Conservation (phyloP, 2,329 filamentous ascomycete species). For the Colletotrichum zoysiae region DNA sequence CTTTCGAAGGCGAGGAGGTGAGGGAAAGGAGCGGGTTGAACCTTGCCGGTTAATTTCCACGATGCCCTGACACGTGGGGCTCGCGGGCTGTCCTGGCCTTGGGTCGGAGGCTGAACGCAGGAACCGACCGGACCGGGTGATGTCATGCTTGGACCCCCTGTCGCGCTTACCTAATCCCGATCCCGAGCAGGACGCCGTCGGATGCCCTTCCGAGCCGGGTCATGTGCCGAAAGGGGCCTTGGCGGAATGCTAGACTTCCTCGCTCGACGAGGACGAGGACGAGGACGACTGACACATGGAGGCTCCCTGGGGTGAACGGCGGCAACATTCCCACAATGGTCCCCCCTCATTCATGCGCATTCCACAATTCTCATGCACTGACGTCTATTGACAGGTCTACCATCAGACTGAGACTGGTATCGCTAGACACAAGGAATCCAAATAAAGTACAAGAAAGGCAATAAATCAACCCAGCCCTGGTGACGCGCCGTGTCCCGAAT, state of each 20-base stretch:
- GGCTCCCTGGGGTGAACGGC: neutral
- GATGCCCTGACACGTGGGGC: constrained; percentile 32
- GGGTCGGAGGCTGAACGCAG: constrained; percentile 20
- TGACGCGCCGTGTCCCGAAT: constrained; percentile 20
- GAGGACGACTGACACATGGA: neutral
- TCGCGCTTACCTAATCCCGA: constrained; percentile 11
- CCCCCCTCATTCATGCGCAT: neutral
- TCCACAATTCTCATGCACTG: neutral
- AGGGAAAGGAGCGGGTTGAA: constrained; percentile 11
- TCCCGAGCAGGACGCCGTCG: constrained; percentile 12
- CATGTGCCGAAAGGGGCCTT: constrained; percentile 10
- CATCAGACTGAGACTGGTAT: constrained; percentile 37
- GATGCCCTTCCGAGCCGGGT: constrained; percentile 10
- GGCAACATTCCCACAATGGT: neutral
- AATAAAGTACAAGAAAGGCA: constrained; percentile 40
- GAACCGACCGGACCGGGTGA: constrained; percentile 25
- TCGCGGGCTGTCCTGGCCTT: neutral
- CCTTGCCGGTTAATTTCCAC: constrained; percentile 25
- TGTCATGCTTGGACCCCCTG: constrained; percentile 28
- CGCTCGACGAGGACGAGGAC: neutral
- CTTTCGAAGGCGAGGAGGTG: neutral
- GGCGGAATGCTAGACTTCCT: neutral
- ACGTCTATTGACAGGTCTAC: constrained; percentile 40
- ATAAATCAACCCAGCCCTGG: constrained; percentile 21
- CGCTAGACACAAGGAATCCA: constrained; percentile 33